phyloP scores from a whole-genome alignment of 2,329 filamentous ascomycete species.

The Aspergillus versicolor region DNA sequence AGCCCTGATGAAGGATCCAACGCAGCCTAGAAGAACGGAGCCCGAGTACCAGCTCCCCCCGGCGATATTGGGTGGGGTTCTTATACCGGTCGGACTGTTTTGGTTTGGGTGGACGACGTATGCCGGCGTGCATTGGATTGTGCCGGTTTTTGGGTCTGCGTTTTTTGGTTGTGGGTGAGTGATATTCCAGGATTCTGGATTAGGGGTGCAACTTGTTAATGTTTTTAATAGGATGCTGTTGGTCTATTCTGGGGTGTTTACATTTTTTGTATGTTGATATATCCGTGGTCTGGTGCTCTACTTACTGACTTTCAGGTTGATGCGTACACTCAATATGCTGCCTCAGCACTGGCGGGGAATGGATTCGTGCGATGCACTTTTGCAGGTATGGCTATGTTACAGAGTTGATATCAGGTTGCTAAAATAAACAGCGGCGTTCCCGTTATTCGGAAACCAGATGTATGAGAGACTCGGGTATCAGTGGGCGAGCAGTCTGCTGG shows the following conservation, averaged over 20 bases:
- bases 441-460: constrained; percentile 61
- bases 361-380: constrained; percentile 72
- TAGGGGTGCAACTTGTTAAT: too few species aligned
- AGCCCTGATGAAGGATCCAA: background rate
- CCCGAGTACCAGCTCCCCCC: constrained; percentile 80
- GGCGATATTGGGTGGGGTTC: constrained; percentile 64
- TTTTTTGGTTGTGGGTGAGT: constrained; percentile 68
- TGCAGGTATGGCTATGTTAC: constrained; percentile 41
- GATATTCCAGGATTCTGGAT: rapidly evolving
- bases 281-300: too few species aligned
- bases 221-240: background rate
- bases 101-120: constrained; percentile 83
- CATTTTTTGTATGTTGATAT: background rate
- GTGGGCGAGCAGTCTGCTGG: constrained; percentile 39
- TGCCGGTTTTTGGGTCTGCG: constrained; percentile 67
- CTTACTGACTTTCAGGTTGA: constrained; percentile 59
- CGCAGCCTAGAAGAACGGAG: constrained; percentile 36
- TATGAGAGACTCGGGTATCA: constrained; percentile 37
- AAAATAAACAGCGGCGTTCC: constrained; percentile 58
- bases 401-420: background rate
- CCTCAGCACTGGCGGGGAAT: constrained; percentile 71
- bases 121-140: constrained; percentile 67
- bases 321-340: constrained; percentile 42
- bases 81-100: constrained; percentile 77
- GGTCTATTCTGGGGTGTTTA: background rate